These are phyloP conservation scores for Leccinum insolens DNA, from an alignment of 1,284 basidiomycete species.

Conservation along the genomic window DNA sequence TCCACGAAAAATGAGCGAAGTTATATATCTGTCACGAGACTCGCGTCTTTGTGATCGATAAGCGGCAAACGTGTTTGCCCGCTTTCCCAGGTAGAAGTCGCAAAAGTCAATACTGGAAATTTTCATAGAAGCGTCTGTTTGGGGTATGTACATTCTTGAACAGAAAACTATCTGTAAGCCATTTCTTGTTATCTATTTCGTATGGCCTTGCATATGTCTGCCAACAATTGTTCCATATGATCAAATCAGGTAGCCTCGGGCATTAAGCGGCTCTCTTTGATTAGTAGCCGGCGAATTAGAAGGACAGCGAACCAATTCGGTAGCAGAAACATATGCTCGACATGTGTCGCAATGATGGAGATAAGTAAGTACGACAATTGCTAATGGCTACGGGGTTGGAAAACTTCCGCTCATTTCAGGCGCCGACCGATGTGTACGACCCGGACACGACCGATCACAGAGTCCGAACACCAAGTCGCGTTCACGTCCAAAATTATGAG, in stretches of 20 bases:
- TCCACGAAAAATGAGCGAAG: neutral
- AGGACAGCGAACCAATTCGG: too few relatives aligned
- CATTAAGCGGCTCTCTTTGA: neutral
- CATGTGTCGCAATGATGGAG: too few relatives aligned
- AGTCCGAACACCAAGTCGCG: constrained; percentile 13
- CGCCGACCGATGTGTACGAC: constrained; percentile 25
- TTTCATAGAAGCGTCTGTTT: neutral
- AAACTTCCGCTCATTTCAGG: constrained; percentile 8
- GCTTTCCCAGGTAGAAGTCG: neutral
- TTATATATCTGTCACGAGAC: neutral
- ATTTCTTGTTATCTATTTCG: too few relatives aligned
- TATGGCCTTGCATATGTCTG: neutral
- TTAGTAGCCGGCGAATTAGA: neutral
- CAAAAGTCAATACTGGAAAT: neutral
- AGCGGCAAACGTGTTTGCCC: neutral
- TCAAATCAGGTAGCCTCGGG: neutral
- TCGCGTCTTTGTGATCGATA: neutral
- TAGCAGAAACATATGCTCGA: too few relatives aligned
- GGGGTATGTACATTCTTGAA: too few relatives aligned
- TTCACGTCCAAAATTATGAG: constrained; percentile 25
- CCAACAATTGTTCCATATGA: neutral
- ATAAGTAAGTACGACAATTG: too few relatives aligned
- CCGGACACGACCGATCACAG: constrained; percentile 16
- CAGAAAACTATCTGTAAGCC: neutral
- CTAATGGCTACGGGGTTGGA: constrained; percentile 4